Percentiles rank a stretch among this genome's conserved stretches.
Evolutionary conservation across 2,329 filamentous ascomycete genomes (phyloP).

Genomic region (Botrytis byssoidea): DNA sequence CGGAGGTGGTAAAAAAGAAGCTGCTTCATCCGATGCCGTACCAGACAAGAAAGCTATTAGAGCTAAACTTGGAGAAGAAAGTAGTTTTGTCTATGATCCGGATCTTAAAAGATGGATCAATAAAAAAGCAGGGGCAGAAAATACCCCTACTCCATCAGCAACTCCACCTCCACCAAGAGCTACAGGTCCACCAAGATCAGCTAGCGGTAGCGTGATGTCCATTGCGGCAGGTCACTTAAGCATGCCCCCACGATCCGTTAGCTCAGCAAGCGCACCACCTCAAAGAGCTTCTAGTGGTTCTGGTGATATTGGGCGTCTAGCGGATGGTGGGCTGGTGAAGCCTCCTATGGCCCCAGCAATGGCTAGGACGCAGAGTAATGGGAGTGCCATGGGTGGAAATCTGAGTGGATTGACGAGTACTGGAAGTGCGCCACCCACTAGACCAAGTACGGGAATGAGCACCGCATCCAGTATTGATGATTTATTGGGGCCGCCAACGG

Average conservation of each 20-base stretch:
- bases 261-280: slow-evolving; percentile 19
- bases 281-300: slow-evolving; percentile 17
- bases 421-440: slow-evolving; percentile 44
- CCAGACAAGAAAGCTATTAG: slow-evolving; percentile 69
- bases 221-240: slow-evolving; percentile 3
- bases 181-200: slow-evolving; percentile 45
- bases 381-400: slow-evolving; percentile 4
- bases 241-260: slow-evolving; percentile 12
- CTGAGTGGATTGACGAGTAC: slow-evolving; percentile 4
- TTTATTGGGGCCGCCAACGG: slow-evolving; percentile 71
- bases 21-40: slow-evolving; percentile 37
- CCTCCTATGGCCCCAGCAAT: slow-evolving; percentile 4
- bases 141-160: slow-evolving; percentile 56
- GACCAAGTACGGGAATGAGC: slow-evolving; percentile 79
- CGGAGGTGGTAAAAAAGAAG: slow-evolving; percentile 63
- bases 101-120: slow-evolving; percentile 99
- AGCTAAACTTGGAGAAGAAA: slow-evolving; percentile 92
- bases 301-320: neutral
- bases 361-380: slow-evolving; percentile 8
- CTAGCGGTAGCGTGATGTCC: slow-evolving; percentile 25
- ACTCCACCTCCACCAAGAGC: slow-evolving; percentile 76
- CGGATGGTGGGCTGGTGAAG: slow-evolving; percentile 1
- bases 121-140: slow-evolving; percentile 74
- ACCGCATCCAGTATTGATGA: slow-evolving; percentile 96
- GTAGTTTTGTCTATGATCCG: slow-evolving; percentile 88